A percentile compares a stretch with the other conserved stretches of the same genome.
Evolutionary conservation across 495 filamentous ascomycete genomes (phyloP).

Genomic region (Clavariopsis aquatica): DNA sequence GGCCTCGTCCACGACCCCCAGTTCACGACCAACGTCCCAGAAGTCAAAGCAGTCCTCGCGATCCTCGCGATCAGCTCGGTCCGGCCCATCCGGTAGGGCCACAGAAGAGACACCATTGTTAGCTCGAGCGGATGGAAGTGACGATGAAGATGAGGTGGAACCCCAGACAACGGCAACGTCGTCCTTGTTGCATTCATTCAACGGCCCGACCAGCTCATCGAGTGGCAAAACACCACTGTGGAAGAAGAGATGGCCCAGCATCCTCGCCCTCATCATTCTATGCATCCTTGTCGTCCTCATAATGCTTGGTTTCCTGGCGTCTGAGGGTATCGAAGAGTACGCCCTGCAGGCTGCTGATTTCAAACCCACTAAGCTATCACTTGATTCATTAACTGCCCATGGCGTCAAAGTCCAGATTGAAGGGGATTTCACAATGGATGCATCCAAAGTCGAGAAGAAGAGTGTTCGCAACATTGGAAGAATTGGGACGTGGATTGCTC

Average conservation of each 20-base stretch:
- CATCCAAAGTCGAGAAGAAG: slow-evolving; percentile 65
- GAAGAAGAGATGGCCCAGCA: slow-evolving; percentile 56
- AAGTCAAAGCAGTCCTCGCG: slow-evolving; percentile 15
- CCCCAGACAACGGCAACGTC: slow-evolving; percentile 32
- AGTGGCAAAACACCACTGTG: slow-evolving; percentile 17
- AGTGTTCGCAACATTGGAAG: slow-evolving; percentile 72
- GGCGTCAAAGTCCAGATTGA: slow-evolving; percentile 78
- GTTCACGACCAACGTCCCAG: slow-evolving; percentile 40
- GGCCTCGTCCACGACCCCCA: slow-evolving; percentile 32
- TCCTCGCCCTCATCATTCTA: slow-evolving; percentile 56
- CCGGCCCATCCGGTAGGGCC: slow-evolving; percentile 38
- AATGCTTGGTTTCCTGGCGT: slow-evolving; percentile 73
- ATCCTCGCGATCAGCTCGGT: slow-evolving; percentile 31
- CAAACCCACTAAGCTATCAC: slow-evolving; percentile 74
- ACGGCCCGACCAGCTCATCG: slow-evolving; percentile 6
- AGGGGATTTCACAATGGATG: slow-evolving; percentile 78
- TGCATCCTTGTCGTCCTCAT: slow-evolving; percentile 54
- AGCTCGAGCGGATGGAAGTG: slow-evolving; percentile 48
- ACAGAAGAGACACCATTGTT: slow-evolving; percentile 60
- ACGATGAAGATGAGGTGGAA: slow-evolving; percentile 42
- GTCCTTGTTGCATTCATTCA: slow-evolving; percentile 27
- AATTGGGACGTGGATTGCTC: slow-evolving; percentile 78
- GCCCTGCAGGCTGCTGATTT: slow-evolving; percentile 78
- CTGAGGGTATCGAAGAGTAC: slow-evolving; percentile 79
- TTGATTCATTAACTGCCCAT: slow-evolving; percentile 75